Base-by-base conservation (phyloP, 176 grass and related monocot species). In the Phragmites australis region DNA sequence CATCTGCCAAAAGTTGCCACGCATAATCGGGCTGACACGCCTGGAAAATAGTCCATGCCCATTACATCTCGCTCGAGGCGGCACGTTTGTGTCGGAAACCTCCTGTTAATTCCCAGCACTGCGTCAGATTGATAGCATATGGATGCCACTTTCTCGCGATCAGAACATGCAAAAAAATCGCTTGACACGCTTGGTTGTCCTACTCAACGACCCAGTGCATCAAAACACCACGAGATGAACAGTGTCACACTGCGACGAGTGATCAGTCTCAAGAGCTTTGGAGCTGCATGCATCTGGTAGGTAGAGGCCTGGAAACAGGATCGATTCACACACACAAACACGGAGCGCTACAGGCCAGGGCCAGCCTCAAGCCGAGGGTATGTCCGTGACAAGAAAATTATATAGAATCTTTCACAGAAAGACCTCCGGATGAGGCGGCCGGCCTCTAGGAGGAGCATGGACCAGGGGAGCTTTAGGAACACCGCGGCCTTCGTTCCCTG, bases 1-100 rank as follows among this genome's bases (percentile, higher is more conserved):
- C 58, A 68, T 44, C 69, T 50, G 55, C 60, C 30, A 41, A 81
- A 74, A 81, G 84, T 26, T 27, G 46, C n/a, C 81, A 6, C 34
- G 60, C 50, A 34, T 45, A 12, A 55, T 29, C 55, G 15, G 63
- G 57, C 16, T 8, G 57, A n/a, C n/a, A n/a, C n/a, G n/a, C n/a
- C n/a, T n/a, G n/a, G n/a, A n/a, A n/a, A n/a, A n/a, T n/a, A n/a
- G n/a, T n/a, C n/a, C n/a, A n/a, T n/a, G n/a, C n/a, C n/a, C n/a
- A n/a, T n/a, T n/a, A 43, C 52, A 87, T 29, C 8, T 87, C 4
- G 43, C 53, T 13, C 12, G 45, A 75, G 50, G 56, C 1, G 21
- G 46, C 68, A 43, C 57, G 81, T 14, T 73, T 57, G 6, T 56
- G 83, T 65, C 49, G 49, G 59, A 26, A 55, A 9, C 14, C 22